Evolutionary conservation across 208 protist species (phyloP).

Genomic region (Trypanosoma brucei): DNA sequence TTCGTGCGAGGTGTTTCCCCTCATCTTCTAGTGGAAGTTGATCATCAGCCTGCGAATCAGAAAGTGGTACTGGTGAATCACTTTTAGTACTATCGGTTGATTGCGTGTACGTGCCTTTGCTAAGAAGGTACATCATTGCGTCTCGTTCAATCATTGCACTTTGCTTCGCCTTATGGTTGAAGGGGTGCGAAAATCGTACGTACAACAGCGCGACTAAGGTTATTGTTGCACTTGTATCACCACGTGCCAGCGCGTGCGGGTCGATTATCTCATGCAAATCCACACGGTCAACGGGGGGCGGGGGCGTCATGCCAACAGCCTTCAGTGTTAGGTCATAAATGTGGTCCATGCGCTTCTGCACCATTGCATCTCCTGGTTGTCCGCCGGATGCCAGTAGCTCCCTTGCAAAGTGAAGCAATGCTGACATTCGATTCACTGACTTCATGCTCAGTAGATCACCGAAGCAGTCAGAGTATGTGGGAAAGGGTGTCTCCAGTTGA

Average conservation of each 20-base stretch:
- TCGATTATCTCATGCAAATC: conserved; percentile 76
- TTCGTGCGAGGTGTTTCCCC: conserved; percentile 21
- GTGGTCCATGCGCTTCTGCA: conserved; percentile 18
- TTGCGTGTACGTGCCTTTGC: conserved; percentile 29
- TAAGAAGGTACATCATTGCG: conserved; percentile 70
- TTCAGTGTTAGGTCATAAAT: conserved; percentile 25
- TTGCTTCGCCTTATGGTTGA: conserved; percentile 81
- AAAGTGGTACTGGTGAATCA: neutral
- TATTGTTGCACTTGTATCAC: conserved; percentile 52
- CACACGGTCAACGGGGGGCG: conserved; percentile 33
- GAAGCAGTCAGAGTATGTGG: conserved; percentile 84
- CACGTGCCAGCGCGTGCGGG: conserved; percentile 60
- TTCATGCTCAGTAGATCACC: conserved; percentile 61
- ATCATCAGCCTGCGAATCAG: neutral
- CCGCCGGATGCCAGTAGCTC: conserved; percentile 59
- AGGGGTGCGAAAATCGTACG: conserved; percentile 81
- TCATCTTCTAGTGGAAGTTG: conserved; percentile 13
- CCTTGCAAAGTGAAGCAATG: conserved; percentile 81
- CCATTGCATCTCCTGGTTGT: conserved; percentile 24
- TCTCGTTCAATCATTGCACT: conserved; percentile 58
- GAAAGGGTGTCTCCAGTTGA: conserved; percentile 82
- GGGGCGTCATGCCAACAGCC: conserved; percentile 19
- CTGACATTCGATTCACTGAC: conserved; percentile 59
- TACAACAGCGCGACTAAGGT: conserved; percentile 85
- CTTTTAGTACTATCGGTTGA: neutral